Evolutionary conservation across 306 rosid species (phyloP).

Genomic region (Fagus sylvatica): DNA sequence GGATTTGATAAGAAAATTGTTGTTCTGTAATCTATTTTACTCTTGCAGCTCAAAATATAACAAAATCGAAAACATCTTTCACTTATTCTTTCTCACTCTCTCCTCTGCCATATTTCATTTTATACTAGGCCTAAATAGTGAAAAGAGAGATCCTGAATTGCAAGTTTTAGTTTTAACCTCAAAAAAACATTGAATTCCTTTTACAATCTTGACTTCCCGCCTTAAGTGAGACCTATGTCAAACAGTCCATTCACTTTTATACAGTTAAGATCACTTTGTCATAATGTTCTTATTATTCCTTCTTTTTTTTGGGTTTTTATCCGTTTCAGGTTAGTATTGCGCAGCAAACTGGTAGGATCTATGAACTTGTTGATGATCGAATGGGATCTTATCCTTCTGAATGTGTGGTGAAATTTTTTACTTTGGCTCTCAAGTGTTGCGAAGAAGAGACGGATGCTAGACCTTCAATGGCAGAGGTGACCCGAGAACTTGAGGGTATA

Average conservation of each 20-base stretch:
- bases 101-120: background rate
- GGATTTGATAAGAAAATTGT: background rate
- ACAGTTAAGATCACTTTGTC: background rate
- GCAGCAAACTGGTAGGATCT: slow-evolving; percentile 60
- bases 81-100: no score
- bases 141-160: background rate
- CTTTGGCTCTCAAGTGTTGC: slow-evolving; percentile 74
- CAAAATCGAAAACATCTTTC: no score
- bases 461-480: slow-evolving; percentile 85
- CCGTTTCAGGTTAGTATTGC: slow-evolving; percentile 58
- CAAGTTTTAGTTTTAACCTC: background rate
- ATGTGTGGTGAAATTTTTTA: slow-evolving; percentile 62
- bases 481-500: slow-evolving; percentile 74
- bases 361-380: slow-evolving; percentile 63
- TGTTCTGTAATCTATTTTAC: slow-evolving; percentile 8
- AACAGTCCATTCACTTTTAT: background rate
- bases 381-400: slow-evolving; percentile 89
- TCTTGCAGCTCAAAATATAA: background rate
- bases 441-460: slow-evolving; percentile 73
- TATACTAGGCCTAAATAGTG: background rate
- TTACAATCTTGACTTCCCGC: no score
- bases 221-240: no score
- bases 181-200: background rate
- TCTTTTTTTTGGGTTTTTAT: background rate
- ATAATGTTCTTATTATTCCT: no score